phyloP scores from a whole-genome alignment of 1,284 basidiomycete genomes.

The Leucoagaricus sp. region DNA sequence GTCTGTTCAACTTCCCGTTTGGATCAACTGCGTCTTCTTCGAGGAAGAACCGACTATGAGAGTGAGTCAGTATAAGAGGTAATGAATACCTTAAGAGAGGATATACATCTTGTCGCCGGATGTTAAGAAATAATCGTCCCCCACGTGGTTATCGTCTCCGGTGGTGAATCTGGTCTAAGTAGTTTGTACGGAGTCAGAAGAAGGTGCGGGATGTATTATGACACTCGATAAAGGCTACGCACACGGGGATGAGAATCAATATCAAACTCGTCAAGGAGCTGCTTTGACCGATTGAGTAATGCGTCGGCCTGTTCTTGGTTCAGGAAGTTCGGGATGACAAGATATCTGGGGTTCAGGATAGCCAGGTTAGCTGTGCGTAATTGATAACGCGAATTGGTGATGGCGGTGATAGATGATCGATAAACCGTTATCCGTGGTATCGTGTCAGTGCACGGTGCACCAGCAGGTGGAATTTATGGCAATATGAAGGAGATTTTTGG shows the following conservation, averaged over 20 bases:
- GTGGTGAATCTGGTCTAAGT: constrained; percentile 87
- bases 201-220: not conserved
- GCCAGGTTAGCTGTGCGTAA: not conserved
- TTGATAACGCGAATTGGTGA: not conserved
- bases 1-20: constrained; percentile 67
- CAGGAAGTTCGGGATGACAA: constrained; percentile 79
- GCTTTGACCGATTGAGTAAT: constrained; percentile 70
- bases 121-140: constrained; percentile 90
- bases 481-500: not conserved
- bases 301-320: constrained; percentile 53
- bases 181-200: not conserved
- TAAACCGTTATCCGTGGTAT: too few species aligned
- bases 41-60: constrained; percentile 73
- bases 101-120: constrained; percentile 86
- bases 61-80: not conserved
- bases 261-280: constrained; percentile 77
- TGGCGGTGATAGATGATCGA: not conserved
- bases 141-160: constrained; percentile 72
- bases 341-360: constrained; percentile 55
- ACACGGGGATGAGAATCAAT: constrained; percentile 83
- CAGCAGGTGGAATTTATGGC: not conserved
- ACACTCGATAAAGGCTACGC: not conserved
- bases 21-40: constrained; percentile 78
- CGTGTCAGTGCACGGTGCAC: not conserved
- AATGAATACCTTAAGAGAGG: not conserved